Base-by-base conservation (phyloP, 306 rosid species). In the Quercus mongolica region DNA sequence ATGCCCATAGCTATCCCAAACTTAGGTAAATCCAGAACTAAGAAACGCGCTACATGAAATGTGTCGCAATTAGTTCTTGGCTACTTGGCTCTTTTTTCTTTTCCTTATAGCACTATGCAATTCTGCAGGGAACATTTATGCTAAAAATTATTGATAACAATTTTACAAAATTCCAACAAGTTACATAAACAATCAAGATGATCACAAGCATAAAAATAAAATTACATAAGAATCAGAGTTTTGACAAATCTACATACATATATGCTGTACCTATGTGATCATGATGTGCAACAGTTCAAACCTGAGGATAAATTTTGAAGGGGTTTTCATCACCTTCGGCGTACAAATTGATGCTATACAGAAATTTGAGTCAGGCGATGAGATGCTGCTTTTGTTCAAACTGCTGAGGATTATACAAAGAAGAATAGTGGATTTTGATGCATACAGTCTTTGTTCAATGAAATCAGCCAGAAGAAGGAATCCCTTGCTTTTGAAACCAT, bases 401-500 rank as follows among this genome's bases (percentile, higher is more conserved):
- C 10, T 20, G 76, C 9, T 6, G 73, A 20, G 63, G 78, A 56
- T 67, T 80, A 69, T 56, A 65, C 31, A 79, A 61, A 76, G 69
- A 81, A 71, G 79, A 84, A 73, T 76, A 64, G 14, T 25, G 72
- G 55, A 56, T 44, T 64, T 71, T 49, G 14, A 51, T 56, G 41
- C 70, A 35, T 59, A 14, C 2, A 52, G 41, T 17, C 49, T 44
- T 73, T 54, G 21, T 74, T 62, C 51, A 35, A 74, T 69, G 51
- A 76, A 31, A 81, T 70, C 81, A 89, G 71, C 90, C 68, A 15
- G 91, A 79, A 82, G 92, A 71, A 56, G 92, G 94, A 82, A 90
- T 80, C 77, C 99, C 98, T 76, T 92, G 98, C 86, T 85, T 87
- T 77, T 85, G 97, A 87, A 95, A 92, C 99, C 99, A 95, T 76